Conservation (phyloP, 768 basidiomycete species). For the Termitomyces sp. region DNA sequence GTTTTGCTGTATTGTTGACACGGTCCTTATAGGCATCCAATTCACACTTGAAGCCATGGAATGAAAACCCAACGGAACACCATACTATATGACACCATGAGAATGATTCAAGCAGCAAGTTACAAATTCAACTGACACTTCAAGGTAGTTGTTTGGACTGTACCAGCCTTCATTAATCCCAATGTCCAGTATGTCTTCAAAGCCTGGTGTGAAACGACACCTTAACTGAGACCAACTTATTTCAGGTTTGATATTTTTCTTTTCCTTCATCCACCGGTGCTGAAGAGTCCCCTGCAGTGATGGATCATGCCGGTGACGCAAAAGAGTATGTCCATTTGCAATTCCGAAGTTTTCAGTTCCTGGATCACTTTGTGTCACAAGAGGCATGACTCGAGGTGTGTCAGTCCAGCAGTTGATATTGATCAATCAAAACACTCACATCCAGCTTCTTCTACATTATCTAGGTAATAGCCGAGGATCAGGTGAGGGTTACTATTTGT, state of each 20-base stretch:
- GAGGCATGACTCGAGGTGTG: constrained; percentile 28
- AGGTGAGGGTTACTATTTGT: constrained; percentile 28
- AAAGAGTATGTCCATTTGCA: constrained; percentile 41
- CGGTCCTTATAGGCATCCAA: constrained; percentile 27
- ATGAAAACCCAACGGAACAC: constrained; percentile 28
- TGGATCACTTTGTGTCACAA: constrained; percentile 43
- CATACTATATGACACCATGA: constrained; percentile 22
- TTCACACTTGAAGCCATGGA: constrained; percentile 39
- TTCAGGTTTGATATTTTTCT: constrained; percentile 44
- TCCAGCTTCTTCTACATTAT: constrained; percentile 17
- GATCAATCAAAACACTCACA: constrained; percentile 14
- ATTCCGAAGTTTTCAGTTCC: constrained; percentile 43
- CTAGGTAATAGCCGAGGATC: constrained; percentile 28
- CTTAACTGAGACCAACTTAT: constrained; percentile 38
- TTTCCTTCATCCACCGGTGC: constrained; percentile 35
- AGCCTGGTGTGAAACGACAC: constrained; percentile 27
- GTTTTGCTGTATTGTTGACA: constrained; percentile 23
- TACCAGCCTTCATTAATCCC: constrained; percentile 31
- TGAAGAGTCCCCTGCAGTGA: constrained; percentile 34
- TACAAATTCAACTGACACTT: not conserved
- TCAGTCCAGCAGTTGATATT: not conserved
- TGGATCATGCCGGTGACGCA: constrained; percentile 41
- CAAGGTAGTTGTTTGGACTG: not conserved
- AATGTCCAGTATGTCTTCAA: constrained; percentile 30
- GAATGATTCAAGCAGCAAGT: not conserved